Evolutionary conservation across 352 stramenopile species (phyloP).

Genomic region (Phytopythium ostracodes): DNA sequence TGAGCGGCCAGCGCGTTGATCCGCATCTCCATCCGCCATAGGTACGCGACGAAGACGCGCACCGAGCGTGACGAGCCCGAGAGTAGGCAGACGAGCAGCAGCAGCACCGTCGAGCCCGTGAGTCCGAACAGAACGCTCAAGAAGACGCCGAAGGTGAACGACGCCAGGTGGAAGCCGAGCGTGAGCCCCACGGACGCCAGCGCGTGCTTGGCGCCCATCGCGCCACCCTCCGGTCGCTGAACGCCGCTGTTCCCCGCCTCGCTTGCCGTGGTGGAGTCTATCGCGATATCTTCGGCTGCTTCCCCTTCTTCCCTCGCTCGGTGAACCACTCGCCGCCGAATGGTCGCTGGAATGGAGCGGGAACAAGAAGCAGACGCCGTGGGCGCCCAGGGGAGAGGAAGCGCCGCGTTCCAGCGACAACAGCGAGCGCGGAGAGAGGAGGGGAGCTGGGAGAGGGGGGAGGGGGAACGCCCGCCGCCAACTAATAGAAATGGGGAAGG

Average conservation of each 20-base stretch:
- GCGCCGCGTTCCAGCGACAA: neutral
- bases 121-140: constrained; percentile 34
- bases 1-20: constrained; percentile 32
- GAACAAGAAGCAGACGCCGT: neutral
- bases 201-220: constrained; percentile 20
- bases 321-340: neutral
- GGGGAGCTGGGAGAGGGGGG: neutral
- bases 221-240: neutral
- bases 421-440: neutral
- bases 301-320: neutral
- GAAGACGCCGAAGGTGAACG: constrained; percentile 32
- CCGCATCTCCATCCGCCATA: constrained; percentile 54
- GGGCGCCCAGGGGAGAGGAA: neutral
- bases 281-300: neutral
- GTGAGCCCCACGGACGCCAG: constrained; percentile 32
- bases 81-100: constrained; percentile 49
- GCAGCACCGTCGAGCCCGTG: constrained; percentile 25
- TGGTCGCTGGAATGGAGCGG: neutral
- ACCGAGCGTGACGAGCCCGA: constrained; percentile 38
- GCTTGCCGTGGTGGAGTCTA: neutral
- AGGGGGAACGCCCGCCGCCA: neutral
- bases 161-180: constrained; percentile 55
- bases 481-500: neutral
- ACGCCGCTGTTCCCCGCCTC: neutral
- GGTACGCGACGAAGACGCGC: constrained; percentile 36